Conservation (phyloP, 164 flowering plant genomes). For the Berberis vulgaris region DNA sequence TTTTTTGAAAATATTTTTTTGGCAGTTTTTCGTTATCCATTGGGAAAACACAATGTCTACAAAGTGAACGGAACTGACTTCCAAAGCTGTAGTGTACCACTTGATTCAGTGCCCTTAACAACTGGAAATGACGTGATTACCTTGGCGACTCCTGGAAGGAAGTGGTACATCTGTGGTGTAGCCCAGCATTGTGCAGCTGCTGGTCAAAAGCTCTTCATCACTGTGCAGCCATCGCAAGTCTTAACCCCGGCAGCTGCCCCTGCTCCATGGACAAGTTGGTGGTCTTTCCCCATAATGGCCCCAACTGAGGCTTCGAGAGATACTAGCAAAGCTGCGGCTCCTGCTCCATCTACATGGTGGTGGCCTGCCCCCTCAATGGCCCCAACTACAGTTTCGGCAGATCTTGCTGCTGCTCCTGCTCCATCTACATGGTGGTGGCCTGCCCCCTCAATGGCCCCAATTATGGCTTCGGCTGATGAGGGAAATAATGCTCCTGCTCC, state of each 20-base stretch:
- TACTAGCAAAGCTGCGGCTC: too few species aligned
- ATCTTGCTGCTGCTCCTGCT: too few species aligned
- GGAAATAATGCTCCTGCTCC: too few species aligned
- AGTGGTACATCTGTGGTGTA: constrained; percentile 40
- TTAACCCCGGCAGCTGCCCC: neutral
- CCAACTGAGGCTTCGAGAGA: too few species aligned
- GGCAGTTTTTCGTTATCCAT: constrained; percentile 26
- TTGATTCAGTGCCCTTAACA: constrained; percentile 3
- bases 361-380: too few species aligned
- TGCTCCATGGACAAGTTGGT: neutral
- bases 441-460: too few species aligned
- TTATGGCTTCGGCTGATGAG: too few species aligned
- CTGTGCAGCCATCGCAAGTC: constrained; percentile 9
- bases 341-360: too few species aligned
- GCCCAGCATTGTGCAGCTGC: constrained; percentile 21
- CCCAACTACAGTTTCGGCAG: too few species aligned
- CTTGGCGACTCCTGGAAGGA: constrained; percentile 22
- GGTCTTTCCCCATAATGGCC: too few species aligned
- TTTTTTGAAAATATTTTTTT: neutral
- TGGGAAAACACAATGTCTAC: constrained; percentile 26
- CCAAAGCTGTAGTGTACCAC: constrained; percentile 16
- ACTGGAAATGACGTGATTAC: constrained; percentile 26
- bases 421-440: too few species aligned
- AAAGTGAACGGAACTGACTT: constrained; percentile 27
- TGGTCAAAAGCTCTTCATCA: constrained; percentile 17